Base-by-base conservation (phyloP, 2,329 filamentous ascomycete genomes). In the Penicillium paneum region DNA sequence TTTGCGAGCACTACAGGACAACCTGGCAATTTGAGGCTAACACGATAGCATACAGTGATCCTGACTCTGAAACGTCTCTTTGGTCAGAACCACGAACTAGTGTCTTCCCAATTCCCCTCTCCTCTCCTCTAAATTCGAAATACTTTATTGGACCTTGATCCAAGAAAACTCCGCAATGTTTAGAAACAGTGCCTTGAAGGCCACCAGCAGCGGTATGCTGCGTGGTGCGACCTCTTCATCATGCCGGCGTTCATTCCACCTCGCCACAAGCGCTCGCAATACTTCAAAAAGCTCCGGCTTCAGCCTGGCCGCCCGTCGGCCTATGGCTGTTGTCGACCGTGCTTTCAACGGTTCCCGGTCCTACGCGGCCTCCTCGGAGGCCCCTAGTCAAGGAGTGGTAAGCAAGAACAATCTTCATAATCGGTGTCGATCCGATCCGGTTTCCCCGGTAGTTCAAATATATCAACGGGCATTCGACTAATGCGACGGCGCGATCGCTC, bases 361-460 rank as follows among this genome's bases (percentile, higher is more conserved):
- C 56, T 87, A 87, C 81, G 84, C 84, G 50, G 72, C 81, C 59
- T 74, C 83, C 54, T 79, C 80, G 5, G 81, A 84, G 71, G 81
- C 83, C 39, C 81, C 78, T 49, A 76, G 78, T 69, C 81, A 81
- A 71, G 83, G 84, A 65, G 84, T 87, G 69, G 82, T 84, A 78
- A 74, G 81, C 68, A 56, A 55, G 32, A 68, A 48, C 55, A 55
- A 55, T 52, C 54, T 40, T 42, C 8, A 31, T 41, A 28, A 49
- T 61, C 47, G 45, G 17, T 42, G 45, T 40, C 42, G 36, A 50
- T 57, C 19, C 41, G 34, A 50, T 52, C 26, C 47, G 39, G 47
- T 50, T 50, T 51, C 50, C 55, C 55, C 44, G 31, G 56, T 42
- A 42, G 39, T 38, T 44, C 29, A 43, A 17, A 35, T 15, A 38